phyloP scores from a whole-genome alignment of 2,329 filamentous ascomycete genomes.

The Diaporthe vexans region DNA sequence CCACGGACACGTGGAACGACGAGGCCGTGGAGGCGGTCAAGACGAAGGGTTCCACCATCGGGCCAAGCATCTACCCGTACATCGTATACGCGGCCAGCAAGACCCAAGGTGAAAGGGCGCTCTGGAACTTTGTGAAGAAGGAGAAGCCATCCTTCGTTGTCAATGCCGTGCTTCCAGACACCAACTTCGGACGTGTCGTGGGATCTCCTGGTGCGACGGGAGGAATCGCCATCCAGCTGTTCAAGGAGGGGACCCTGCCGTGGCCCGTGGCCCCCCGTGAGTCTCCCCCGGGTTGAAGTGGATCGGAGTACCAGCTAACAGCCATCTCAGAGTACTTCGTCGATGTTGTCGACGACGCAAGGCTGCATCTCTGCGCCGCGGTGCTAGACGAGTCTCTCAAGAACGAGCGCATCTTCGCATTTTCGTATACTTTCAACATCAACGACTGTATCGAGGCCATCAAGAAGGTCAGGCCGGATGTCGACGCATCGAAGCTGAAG shows the following conservation, averaged over 20 bases:
- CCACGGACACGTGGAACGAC: constrained; percentile 44
- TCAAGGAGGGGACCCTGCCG: constrained; percentile 8
- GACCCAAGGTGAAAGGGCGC: constrained; percentile 41
- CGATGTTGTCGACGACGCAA: constrained; percentile 20
- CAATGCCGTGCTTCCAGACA: constrained; percentile 30
- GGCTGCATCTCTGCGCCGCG: constrained; percentile 28
- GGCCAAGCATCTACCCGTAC: constrained; percentile 2
- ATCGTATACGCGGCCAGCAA: constrained; percentile 42
- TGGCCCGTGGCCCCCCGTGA: neutral
- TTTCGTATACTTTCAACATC: neutral
- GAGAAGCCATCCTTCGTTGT: constrained; percentile 40
- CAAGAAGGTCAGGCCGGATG: constrained; percentile 5
- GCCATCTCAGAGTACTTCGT: neutral
- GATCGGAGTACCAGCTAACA: neutral
- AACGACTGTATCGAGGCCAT: constrained; percentile 8
- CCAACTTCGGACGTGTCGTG: neutral
- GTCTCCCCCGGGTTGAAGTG: neutral
- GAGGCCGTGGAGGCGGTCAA: constrained; percentile 35
- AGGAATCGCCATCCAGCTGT: neutral
- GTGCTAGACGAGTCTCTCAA: constrained; percentile 30
- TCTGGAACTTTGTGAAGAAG: constrained; percentile 42
- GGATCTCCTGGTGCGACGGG: constrained; percentile 21
- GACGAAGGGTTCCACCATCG: neutral
- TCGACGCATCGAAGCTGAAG: constrained; percentile 10
- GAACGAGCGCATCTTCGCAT: constrained; percentile 34